Evolutionary conservation across 768 basidiomycete species (phyloP).

Genomic region (Xerocomellus chrysenteron): DNA sequence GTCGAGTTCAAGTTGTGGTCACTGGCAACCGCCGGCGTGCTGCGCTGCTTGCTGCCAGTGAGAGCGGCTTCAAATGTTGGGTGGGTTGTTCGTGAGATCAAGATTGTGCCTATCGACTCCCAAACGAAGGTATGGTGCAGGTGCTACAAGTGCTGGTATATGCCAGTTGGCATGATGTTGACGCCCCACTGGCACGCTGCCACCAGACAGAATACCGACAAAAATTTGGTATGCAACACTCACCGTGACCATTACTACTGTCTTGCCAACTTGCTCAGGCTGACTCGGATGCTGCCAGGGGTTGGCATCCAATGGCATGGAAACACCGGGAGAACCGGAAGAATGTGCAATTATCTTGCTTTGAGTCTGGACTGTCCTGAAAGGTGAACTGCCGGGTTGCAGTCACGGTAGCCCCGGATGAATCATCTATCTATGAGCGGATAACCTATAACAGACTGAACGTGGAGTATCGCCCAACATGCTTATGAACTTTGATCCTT

Average conservation of each 20-base stretch:
- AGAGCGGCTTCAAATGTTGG: background rate
- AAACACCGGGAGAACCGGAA: background rate
- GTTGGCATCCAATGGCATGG: too few species aligned
- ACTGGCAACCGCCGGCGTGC: too few species aligned
- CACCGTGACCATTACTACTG: background rate
- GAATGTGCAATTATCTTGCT: background rate
- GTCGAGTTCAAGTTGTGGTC: background rate
- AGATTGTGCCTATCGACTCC: background rate
- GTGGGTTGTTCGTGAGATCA: background rate
- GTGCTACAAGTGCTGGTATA: background rate
- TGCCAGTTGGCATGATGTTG: background rate
- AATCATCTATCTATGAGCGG: too few species aligned
- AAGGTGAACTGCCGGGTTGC: too few species aligned
- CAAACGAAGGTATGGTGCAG: background rate
- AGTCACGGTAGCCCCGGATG: too few species aligned
- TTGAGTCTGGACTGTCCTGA: too few species aligned
- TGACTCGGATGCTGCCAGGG: too few species aligned
- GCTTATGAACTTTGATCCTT: too few species aligned
- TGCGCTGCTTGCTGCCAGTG: background rate
- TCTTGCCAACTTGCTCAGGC: background rate
- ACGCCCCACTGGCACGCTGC: background rate
- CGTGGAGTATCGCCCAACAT: too few species aligned
- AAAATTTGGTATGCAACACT: background rate
- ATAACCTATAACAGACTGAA: too few species aligned
- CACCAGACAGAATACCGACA: background rate